Evolutionary conservation across 2,329 filamentous ascomycete genomes (phyloP).

Genomic region (Scedosporium boydii): DNA sequence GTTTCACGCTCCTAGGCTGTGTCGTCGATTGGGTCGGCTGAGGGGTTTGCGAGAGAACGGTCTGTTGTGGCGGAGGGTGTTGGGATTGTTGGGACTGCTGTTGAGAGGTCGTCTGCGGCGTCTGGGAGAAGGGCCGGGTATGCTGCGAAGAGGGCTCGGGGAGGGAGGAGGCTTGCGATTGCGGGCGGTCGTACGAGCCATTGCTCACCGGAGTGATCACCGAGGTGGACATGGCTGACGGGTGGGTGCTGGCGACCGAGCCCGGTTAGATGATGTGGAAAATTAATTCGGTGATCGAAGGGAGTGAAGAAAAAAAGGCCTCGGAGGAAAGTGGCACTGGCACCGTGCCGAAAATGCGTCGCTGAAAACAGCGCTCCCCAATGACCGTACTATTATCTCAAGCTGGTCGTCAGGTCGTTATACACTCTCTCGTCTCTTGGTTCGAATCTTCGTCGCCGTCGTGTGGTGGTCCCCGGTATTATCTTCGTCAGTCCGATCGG

Average conservation of each 20-base stretch:
- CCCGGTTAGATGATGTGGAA: background rate
- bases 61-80: conserved; percentile 4
- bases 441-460: too few species aligned
- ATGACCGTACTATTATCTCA: background rate
- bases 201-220: conserved; percentile 4
- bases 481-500: too few species aligned
- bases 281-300: background rate
- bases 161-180: background rate
- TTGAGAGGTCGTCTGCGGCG: background rate
- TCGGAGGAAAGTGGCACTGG: background rate
- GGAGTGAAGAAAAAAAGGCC: background rate
- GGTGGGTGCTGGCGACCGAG: background rate
- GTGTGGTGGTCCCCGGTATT: too few species aligned
- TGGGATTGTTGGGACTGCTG: conserved; percentile 1
- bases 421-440: too few species aligned
- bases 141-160: background rate
- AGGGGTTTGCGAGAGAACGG: conserved; percentile 2
- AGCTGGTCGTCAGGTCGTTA: background rate
- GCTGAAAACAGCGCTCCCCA: background rate
- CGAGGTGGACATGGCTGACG: conserved; percentile 1
- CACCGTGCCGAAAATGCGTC: background rate
- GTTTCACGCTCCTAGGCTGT: conserved; percentile 38
- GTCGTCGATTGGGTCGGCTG: background rate
- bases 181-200: conserved; percentile 5
- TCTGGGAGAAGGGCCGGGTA: background rate